A percentile compares a stretch with the other conserved stretches of the same genome.
These are phyloP conservation scores for Carex littledalei DNA, from an alignment of 176 grass and related monocot genomes.

Conservation along the genomic window DNA sequence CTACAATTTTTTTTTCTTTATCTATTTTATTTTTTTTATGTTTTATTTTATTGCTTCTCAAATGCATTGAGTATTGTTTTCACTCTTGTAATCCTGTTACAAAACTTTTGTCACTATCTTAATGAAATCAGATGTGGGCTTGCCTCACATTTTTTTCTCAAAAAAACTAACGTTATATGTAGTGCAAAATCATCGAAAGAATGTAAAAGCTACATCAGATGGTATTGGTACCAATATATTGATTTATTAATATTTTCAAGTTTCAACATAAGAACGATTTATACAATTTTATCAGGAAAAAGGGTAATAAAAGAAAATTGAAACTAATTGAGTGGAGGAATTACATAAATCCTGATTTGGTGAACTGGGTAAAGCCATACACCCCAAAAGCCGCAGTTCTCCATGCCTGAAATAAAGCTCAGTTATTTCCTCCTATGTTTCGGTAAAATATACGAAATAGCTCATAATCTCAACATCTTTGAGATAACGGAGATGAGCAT, in stretches of 20 bases:
- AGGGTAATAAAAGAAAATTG: neutral
- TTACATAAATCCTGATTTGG: conserved; percentile 86
- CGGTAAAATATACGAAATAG: conserved; percentile 1
- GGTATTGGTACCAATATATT: neutral
- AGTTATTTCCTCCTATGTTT: neutral
- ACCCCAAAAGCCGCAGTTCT: conserved; percentile 71
- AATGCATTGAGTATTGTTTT: no score
- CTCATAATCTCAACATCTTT: no score
- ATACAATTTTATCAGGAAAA: neutral
- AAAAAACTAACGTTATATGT: neutral
- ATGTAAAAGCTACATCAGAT: neutral
- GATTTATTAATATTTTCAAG: neutral
- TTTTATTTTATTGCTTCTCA: no score
- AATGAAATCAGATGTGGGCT: no score
- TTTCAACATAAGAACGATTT: neutral
- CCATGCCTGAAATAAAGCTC: conserved; percentile 52
- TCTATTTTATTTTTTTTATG: no score
- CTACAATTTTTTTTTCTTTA: no score
- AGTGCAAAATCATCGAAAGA: neutral
- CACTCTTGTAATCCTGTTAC: no score
- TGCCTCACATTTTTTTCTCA: no score
- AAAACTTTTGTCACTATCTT: no score
- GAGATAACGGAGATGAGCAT: no score
- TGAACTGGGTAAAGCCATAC: conserved; percentile 91
- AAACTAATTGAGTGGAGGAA: neutral